These are phyloP conservation scores for Leccinum huronense DNA, from an alignment of 1,284 basidiomycete species.

Conservation along the genomic window DNA sequence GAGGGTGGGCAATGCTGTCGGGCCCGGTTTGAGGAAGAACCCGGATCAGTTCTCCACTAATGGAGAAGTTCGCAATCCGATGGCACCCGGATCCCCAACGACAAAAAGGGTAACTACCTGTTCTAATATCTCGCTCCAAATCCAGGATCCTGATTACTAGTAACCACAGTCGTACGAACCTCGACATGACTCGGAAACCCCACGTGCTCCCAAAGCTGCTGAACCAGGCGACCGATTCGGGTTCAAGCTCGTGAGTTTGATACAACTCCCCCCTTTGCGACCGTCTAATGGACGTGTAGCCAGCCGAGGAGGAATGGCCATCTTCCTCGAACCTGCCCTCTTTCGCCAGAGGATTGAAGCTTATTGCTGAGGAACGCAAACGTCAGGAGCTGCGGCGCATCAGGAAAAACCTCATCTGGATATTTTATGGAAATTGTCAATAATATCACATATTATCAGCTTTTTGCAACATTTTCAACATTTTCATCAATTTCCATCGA, in stretches of 20 bases:
- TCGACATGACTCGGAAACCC: not conserved
- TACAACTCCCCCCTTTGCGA: accelerated
- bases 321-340: not conserved
- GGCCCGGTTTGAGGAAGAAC: not conserved
- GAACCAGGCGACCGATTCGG: not conserved
- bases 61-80: not conserved
- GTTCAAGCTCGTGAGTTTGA: not conserved
- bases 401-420: not conserved
- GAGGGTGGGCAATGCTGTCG: not conserved
- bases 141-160: too few relatives aligned
- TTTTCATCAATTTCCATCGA: not conserved
- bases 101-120: not conserved
- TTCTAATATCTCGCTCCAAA: too few relatives aligned
- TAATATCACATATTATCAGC: not conserved
- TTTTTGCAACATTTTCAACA: not conserved
- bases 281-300: too few relatives aligned
- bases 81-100: not conserved
- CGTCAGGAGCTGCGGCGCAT: not conserved
- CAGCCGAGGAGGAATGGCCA: not conserved
- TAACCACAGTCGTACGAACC: not conserved
- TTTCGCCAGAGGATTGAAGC: not conserved
- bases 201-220: not conserved
- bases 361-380: not conserved
- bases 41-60: not conserved
- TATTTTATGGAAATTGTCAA: not conserved